Base-by-base conservation (phyloP, 306 rosid species). In the Cucurbita pepo region DNA sequence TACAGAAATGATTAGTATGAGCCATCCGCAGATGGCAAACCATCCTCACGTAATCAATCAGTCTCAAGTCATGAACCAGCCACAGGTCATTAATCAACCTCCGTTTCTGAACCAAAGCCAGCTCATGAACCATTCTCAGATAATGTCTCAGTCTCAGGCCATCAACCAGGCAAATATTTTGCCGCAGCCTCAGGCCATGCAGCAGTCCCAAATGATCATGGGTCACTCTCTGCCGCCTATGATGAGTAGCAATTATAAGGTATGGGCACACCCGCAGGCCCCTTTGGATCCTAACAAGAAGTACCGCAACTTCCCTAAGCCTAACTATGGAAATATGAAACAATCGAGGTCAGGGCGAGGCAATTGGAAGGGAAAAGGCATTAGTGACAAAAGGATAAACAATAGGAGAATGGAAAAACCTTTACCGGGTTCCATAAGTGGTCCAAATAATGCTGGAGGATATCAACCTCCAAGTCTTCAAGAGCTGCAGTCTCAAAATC, bases 401-500 rank as follows among this genome's bases (percentile, higher is more conserved):
- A 70, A 9, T 2, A 75, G 84, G 71, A 83, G 96, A 80, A 78
- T 79, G 79, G 97, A 90, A 0, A 85, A 79, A 38, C 81, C 77
- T 16, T 53, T 72, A 40, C 59, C 81, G 25, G 72, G 48, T 77
- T 10, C 77, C 11, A 37, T 78, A 14, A 57, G 41, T 52, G 84
- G 88, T 56, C 84, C 76, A 61, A 72, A 74, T 52, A 73, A 77
- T 19, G 40, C 54, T 54, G 81, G 78, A 37, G 82, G 79, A 1
- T 93, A 88, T 59, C 85, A 78, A 69, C 97, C 97, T 14, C 96
- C 96, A 5, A 81, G 92, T 71, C 89, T 90, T 52, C 83, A 93
- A 7, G 96, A 90, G 75, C 80, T 90, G 82, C 96, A 93, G 82
- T 90, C 91, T 9, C 97, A 90, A 72, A 88, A 92, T 79, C 91